These are phyloP conservation scores for Auxenochlorella pyrenoidosa DNA, from an alignment of 139 green algal genomes.

Conservation along the genomic window DNA sequence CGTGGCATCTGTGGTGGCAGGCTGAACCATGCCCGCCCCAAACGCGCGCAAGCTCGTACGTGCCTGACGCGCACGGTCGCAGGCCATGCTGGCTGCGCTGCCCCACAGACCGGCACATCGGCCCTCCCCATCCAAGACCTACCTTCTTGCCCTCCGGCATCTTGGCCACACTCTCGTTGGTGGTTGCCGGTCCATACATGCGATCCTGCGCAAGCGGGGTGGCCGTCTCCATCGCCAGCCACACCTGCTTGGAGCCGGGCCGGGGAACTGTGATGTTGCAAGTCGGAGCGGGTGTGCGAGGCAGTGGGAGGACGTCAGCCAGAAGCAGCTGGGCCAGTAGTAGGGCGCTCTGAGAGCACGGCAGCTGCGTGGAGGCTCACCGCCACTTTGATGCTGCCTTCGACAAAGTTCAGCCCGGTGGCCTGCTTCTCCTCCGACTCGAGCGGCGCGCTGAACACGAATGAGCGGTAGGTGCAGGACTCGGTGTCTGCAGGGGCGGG, in stretches of 20 bases:
- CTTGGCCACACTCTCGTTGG: not conserved
- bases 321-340: too few species aligned
- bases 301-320: too few species aligned
- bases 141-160: constrained; percentile 26
- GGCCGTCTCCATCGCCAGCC: not conserved
- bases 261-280: too few species aligned
- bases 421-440: not conserved
- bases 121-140: not conserved
- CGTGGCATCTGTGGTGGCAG: too few species aligned
- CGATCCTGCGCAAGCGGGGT: too few species aligned
- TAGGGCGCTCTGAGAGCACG: too few species aligned
- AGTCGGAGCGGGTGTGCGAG: too few species aligned
- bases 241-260: not conserved
- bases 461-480: not conserved
- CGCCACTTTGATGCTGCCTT: not conserved
- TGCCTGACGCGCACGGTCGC: too few species aligned
- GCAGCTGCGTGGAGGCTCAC: not conserved
- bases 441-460: constrained; percentile 4
- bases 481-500: not conserved
- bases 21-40: too few species aligned
- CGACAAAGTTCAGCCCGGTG: not conserved
- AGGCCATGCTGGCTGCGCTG: too few species aligned
- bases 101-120: too few species aligned
- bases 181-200: not conserved
- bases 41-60: too few species aligned